Evolutionary conservation across 2,329 filamentous ascomycete genomes (phyloP).

Genomic region (Cryoendolithus antarcticus): DNA sequence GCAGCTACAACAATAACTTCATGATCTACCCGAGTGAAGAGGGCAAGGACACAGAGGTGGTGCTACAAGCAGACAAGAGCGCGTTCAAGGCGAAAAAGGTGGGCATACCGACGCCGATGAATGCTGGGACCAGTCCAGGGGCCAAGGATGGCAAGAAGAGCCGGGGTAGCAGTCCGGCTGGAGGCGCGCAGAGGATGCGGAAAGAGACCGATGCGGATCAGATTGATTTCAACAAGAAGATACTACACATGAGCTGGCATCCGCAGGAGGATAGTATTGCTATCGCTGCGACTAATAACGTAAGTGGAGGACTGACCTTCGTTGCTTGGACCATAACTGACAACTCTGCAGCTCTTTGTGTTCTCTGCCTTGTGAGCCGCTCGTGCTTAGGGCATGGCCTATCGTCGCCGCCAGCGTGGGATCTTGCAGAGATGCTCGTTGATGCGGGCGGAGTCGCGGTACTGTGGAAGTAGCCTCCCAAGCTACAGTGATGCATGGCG

Average conservation of each 20-base stretch:
- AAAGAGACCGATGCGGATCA: slow-evolving; percentile 99
- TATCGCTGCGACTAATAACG: slow-evolving; percentile 98
- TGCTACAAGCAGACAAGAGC: slow-evolving; percentile 94
- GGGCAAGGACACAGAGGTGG: slow-evolving; percentile 92
- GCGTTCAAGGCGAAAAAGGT: slow-evolving; percentile 99
- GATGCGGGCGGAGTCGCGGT: no score
- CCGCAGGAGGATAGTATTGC: slow-evolving; percentile 99
- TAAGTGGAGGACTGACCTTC: slow-evolving; percentile 39
- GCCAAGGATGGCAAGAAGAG: slow-evolving; percentile 59
- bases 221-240: slow-evolving; percentile 99
- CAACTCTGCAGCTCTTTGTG: slow-evolving; percentile 37
- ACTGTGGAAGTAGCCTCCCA: no score
- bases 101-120: slow-evolving; percentile 93
- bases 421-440: no score
- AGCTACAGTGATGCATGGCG: no score
- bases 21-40: slow-evolving; percentile 99
- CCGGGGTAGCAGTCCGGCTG: slow-evolving; percentile 76
- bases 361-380: slow-evolving; percentile 39
- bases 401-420: no score
- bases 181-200: slow-evolving; percentile 85
- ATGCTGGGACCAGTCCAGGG: slow-evolving; percentile 48
- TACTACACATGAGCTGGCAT: slow-evolving; percentile 99
- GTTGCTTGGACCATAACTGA: slow-evolving; percentile 8
- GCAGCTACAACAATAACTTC: slow-evolving; percentile 99
- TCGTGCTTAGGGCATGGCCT: no score